A percentile compares a stretch with the other conserved stretches of the same genome.
Evolutionary conservation across 2,329 filamentous ascomycete genomes (phyloP).

Genomic region (Stachybotrys elegans): DNA sequence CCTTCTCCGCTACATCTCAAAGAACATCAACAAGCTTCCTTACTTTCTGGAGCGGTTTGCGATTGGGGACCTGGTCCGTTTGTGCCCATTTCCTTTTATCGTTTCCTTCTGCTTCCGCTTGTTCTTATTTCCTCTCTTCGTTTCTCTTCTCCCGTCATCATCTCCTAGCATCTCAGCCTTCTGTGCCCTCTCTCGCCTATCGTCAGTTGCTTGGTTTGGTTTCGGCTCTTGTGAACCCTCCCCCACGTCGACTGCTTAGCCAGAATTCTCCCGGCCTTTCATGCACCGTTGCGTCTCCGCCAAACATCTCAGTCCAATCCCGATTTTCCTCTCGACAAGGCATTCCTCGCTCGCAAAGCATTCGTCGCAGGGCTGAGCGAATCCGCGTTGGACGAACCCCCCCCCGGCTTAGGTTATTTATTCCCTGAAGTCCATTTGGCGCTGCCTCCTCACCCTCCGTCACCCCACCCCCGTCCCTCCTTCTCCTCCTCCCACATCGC

Average conservation of each 20-base stretch:
- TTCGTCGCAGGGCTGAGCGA: no score
- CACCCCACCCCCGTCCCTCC: neutral
- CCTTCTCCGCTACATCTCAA: no score
- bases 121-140: slow-evolving; percentile 11
- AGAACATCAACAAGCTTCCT: no score
- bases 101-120: slow-evolving; percentile 16
- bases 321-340: no score
- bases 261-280: slow-evolving; percentile 5
- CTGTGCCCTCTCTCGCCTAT: slow-evolving; percentile 8
- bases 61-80: slow-evolving; percentile 14
- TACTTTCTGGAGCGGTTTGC: slow-evolving; percentile 11
- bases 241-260: neutral
- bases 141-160: slow-evolving; percentile 13
- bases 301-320: no score
- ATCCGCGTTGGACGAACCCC: no score
- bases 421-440: no score
- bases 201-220: slow-evolving; percentile 6
- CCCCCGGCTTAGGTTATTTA: no score
- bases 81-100: slow-evolving; percentile 14
- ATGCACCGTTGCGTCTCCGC: no score
- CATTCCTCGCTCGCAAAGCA: no score
- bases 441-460: slow-evolving; percentile 12
- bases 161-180: slow-evolving; percentile 16
- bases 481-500: neutral
- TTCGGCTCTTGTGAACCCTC: neutral